These are phyloP conservation scores for Zopfochytrium polystomum DNA, from an alignment of 371 early-diverging fungal genomes.

Conservation along the genomic window DNA sequence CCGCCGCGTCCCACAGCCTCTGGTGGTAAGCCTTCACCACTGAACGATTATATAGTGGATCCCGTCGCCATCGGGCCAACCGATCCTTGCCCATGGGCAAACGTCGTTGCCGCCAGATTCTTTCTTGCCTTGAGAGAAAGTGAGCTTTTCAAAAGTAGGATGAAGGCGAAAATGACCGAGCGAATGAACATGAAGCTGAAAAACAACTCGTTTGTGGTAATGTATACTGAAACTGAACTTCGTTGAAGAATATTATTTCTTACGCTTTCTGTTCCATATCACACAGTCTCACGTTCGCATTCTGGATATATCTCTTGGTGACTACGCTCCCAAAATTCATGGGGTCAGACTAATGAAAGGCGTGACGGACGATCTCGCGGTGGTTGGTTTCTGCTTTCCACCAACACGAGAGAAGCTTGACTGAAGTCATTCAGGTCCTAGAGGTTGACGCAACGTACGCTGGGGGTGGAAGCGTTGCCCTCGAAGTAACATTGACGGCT, in stretches of 20 bases:
- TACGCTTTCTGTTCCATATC: not conserved
- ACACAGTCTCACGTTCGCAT: constrained; percentile 41
- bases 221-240: not conserved
- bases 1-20: not conserved
- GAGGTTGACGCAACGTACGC: constrained; percentile 45
- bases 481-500: constrained; percentile 40
- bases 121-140: constrained; percentile 45
- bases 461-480: constrained; percentile 47
- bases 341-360: constrained; percentile 46
- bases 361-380: constrained; percentile 48
- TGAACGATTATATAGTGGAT: not conserved
- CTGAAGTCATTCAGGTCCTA: constrained; percentile 20
- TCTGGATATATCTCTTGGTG: constrained; percentile 44
- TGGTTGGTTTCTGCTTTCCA: constrained; percentile 24
- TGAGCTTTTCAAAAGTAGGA: constrained; percentile 38
- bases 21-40: not conserved
- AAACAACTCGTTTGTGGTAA: constrained; percentile 43
- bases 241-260: not conserved
- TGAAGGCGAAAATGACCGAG: constrained; percentile 36
- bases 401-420: not conserved
- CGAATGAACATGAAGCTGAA: constrained; percentile 45
- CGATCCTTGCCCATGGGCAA: constrained; percentile 40
- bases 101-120: constrained; percentile 41
- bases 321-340: constrained; percentile 42
- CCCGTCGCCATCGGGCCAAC: constrained; percentile 26